Conservation (phyloP, 257 asterid genomes). For the Anisodus tanguticus region DNA sequence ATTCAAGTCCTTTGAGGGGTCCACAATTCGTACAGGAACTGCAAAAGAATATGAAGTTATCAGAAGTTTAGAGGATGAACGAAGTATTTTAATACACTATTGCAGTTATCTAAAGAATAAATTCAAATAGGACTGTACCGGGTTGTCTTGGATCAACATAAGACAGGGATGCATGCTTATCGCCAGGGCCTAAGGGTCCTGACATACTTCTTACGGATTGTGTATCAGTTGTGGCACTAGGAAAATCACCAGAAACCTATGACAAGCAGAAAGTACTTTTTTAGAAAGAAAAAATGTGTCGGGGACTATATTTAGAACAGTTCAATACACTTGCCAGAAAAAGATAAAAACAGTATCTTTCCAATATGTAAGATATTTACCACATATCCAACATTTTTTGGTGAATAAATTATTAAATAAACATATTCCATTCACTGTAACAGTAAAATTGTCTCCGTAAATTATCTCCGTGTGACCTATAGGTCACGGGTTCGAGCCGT, state of each 20-base stretch:
- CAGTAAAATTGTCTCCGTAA: too few relatives aligned
- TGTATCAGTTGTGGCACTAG: constrained; percentile 72
- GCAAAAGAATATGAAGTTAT: constrained; percentile 33
- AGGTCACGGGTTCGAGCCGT: too few relatives aligned
- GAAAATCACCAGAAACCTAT: constrained; percentile 88
- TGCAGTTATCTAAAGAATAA: neutral
- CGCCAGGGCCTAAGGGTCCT: constrained; percentile 95
- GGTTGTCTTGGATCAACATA: constrained; percentile 95
- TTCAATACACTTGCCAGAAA: neutral
- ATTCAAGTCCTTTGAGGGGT: constrained; percentile 85
- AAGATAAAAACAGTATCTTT: neutral
- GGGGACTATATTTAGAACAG: neutral
- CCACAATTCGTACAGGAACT: constrained; percentile 93
- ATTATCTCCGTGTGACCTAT: too few relatives aligned
- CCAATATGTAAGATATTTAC: neutral
- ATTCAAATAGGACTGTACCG: constrained; percentile 46
- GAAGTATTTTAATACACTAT: neutral
- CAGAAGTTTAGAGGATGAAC: constrained; percentile 25
- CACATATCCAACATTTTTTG: neutral
- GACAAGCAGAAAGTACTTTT: neutral
- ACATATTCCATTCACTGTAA: neutral
- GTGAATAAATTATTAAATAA: constrained; percentile 14
- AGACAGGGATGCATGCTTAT: constrained; percentile 62
- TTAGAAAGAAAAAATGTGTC: constrained; percentile 7
- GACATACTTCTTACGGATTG: constrained; percentile 91